Conservation (phyloP, 768 basidiomycete species). For the Hemileccinum impolitum region DNA sequence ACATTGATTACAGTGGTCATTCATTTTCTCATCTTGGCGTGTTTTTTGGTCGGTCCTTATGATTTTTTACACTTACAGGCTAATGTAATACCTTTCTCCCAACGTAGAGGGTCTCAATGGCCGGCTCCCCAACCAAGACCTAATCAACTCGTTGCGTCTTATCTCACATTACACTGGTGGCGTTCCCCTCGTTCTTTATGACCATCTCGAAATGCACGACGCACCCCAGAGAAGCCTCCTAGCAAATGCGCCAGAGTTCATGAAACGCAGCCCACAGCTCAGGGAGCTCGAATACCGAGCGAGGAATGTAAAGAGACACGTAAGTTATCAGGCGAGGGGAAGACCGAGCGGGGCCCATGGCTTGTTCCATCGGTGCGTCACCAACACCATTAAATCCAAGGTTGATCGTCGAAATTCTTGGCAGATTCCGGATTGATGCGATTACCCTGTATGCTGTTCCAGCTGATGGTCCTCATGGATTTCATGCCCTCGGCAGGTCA, state of each 20-base stretch:
- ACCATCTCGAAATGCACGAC: conserved; percentile 58
- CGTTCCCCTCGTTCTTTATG: conserved; percentile 78
- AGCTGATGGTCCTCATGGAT: conserved; percentile 90
- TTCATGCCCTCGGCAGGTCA: conserved; percentile 87
- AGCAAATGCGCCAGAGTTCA: conserved; percentile 44
- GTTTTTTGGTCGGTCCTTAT: conserved; percentile 71
- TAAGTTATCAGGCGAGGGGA: conserved; percentile 75
- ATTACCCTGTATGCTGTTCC: conserved; percentile 88
- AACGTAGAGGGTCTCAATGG: conserved; percentile 88
- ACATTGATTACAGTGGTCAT: conserved; percentile 94
- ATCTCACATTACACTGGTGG: conserved; percentile 72
- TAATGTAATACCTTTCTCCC: not conserved
- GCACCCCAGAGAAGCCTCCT: conserved; percentile 33
- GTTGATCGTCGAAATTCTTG: not conserved
- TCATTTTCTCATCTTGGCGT: conserved; percentile 96
- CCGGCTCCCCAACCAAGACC: conserved; percentile 92
- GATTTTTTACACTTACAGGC: conserved; percentile 1
- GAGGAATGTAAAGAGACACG: conserved; percentile 65
- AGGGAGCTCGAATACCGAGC: conserved; percentile 56
- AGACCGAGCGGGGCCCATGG: conserved; percentile 86
- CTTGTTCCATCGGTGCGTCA: conserved; percentile 73
- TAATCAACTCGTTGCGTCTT: conserved; percentile 75
- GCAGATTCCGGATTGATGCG: conserved; percentile 90
- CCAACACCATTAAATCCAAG: conserved; percentile 16
- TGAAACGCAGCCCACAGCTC: conserved; percentile 43